Evolutionary conservation across 768 basidiomycete genomes (phyloP).

Genomic region (Russula foetens): DNA sequence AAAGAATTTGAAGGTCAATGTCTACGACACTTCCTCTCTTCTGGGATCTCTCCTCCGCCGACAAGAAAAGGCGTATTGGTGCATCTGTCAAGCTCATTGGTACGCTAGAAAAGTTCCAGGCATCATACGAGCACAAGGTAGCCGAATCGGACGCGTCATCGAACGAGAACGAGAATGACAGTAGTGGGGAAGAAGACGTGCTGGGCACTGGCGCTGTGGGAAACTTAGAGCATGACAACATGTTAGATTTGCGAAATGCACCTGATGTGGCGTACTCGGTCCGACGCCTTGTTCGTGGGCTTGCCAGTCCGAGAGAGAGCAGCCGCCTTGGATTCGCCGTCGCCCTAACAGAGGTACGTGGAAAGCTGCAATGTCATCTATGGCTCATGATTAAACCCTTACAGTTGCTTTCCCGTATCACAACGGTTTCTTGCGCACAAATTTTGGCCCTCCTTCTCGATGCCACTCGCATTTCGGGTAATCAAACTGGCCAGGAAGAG

Average conservation of each 20-base stretch:
- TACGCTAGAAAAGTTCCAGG: conserved; percentile 81
- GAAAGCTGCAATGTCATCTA: not conserved
- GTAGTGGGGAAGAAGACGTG: conserved; percentile 7
- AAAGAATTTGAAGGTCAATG: conserved; percentile 33
- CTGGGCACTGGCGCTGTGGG: conserved; percentile 33
- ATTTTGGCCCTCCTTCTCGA: conserved; percentile 70
- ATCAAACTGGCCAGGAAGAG: conserved; percentile 86
- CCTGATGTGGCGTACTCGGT: conserved; percentile 93
- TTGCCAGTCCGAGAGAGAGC: conserved; percentile 89
- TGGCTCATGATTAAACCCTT: not conserved
- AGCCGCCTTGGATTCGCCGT: conserved; percentile 94
- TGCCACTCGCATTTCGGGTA: conserved; percentile 59
- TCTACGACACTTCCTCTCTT: conserved; percentile 87
- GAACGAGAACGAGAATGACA: conserved; percentile 32
- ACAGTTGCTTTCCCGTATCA: conserved; percentile 64
- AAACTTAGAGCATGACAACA: conserved; percentile 36
- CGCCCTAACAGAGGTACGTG: conserved; percentile 82
- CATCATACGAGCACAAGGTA: conserved; percentile 44
- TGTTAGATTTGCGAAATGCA: conserved; percentile 63
- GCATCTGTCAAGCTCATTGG: conserved; percentile 79
- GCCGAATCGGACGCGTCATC: conserved; percentile 22
- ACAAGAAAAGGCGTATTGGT: conserved; percentile 71
- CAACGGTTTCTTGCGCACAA: conserved; percentile 70
- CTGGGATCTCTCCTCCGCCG: conserved; percentile 84
- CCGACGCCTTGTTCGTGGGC: conserved; percentile 74